Percentiles rank a stretch among this genome's conserved stretches.
These are phyloP conservation scores for Chaetomium cochliodes DNA, from an alignment of 495 filamentous ascomycete genomes.

Conservation along the genomic window DNA sequence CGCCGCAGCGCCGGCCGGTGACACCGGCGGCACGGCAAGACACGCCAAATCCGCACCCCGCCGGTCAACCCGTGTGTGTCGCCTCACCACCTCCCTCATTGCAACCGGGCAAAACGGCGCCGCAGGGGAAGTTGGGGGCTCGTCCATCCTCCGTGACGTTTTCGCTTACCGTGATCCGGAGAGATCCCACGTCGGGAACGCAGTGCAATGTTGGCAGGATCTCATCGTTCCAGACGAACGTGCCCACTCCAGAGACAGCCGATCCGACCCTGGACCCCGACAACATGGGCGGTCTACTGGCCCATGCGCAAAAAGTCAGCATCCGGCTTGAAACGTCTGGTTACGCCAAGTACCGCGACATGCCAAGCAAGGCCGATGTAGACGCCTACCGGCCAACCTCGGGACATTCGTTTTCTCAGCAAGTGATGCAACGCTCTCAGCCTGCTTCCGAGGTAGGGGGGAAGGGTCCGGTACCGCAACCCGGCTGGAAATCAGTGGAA, in stretches of 20 bases:
- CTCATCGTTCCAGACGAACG: conserved; percentile 48
- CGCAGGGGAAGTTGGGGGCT: conserved; percentile 11
- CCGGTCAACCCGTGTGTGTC: neutral
- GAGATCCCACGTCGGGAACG: conserved; percentile 71
- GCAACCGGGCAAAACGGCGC: conserved; percentile 1
- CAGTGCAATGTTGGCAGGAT: conserved; percentile 91
- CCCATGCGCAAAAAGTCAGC: conserved; percentile 41
- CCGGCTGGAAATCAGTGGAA: conserved; percentile 13
- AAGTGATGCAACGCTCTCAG: conserved; percentile 18
- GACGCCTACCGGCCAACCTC: conserved; percentile 38
- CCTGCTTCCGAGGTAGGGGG: conserved; percentile 12
- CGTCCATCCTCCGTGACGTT: conserved; percentile 36
- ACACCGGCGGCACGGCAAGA: conserved; percentile 18
- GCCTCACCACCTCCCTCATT: neutral
- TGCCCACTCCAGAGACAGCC: conserved; percentile 33
- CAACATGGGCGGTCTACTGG: conserved; percentile 54
- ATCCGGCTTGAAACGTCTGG: conserved; percentile 49
- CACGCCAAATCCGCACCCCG: neutral
- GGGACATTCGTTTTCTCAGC: conserved; percentile 30
- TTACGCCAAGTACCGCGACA: conserved; percentile 50
- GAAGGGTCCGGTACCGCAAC: neutral
- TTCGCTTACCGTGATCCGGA: conserved; percentile 83
- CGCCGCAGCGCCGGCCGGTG: conserved; percentile 9
- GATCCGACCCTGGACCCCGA: conserved; percentile 33
- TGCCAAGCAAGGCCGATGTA: conserved; percentile 40